A percentile compares a stretch with the other conserved stretches of the same genome.
These are phyloP conservation scores for Lentinula novae-zelandiae DNA, from an alignment of 1,284 basidiomycete species.

Conservation along the genomic window DNA sequence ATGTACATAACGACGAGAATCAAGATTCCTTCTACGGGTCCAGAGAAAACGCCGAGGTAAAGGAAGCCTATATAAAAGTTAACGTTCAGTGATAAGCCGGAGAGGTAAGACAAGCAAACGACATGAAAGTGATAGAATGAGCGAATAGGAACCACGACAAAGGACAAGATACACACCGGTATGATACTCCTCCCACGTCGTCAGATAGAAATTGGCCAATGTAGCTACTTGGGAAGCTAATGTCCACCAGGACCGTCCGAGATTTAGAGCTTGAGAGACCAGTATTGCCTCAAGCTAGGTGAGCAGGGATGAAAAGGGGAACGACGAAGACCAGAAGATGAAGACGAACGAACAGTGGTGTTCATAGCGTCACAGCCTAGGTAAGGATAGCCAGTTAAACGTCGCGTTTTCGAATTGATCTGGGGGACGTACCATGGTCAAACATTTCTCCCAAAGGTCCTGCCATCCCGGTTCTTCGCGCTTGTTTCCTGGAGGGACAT, in stretches of 20 bases:
- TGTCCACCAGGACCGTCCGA: constrained; percentile 96
- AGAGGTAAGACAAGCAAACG: too few species aligned
- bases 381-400: neutral
- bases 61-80: constrained; percentile 57
- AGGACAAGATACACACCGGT: constrained; percentile 51
- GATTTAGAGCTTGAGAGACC: constrained; percentile 80
- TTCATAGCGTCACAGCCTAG: constrained; percentile 88
- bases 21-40: constrained; percentile 95
- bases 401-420: neutral
- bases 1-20: constrained; percentile 80
- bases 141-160: too few species aligned
- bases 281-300: constrained; percentile 80
- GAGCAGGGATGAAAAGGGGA: constrained; percentile 8
- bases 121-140: too few species aligned
- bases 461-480: constrained; percentile 91
- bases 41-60: constrained; percentile 91
- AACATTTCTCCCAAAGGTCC: constrained; percentile 96
- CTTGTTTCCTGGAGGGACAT: constrained; percentile 75
- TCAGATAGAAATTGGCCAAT: constrained; percentile 92
- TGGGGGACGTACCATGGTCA: constrained; percentile 73
- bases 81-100: neutral
- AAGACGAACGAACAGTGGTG: constrained; percentile 66
- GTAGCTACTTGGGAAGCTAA: constrained; percentile 84
- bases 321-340: neutral
- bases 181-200: constrained; percentile 98